Conservation (phyloP, 352 stramenopile genomes). For the Phytophthora capsici region DNA sequence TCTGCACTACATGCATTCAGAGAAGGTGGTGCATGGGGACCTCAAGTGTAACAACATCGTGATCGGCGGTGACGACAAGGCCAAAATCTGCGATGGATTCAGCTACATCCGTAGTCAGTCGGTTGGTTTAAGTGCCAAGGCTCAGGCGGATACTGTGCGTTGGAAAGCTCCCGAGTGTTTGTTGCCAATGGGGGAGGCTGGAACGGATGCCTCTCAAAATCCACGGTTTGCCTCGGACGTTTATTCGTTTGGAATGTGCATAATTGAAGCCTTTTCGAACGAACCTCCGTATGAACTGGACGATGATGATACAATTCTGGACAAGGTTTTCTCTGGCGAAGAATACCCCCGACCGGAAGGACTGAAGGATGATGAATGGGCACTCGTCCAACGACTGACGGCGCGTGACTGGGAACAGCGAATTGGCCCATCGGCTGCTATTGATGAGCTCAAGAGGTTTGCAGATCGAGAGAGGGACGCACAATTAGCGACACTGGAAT, state of each 20-base stretch:
- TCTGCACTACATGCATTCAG: too few species aligned
- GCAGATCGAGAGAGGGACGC: slow-evolving; percentile 25
- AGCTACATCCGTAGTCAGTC: slow-evolving; percentile 44
- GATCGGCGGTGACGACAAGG: slow-evolving; percentile 42
- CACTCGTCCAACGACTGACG: slow-evolving; percentile 14
- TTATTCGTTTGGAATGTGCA: slow-evolving; percentile 53
- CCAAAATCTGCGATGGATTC: slow-evolving; percentile 52
- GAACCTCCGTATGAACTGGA: slow-evolving; percentile 39
- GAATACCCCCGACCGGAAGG: slow-evolving; percentile 14
- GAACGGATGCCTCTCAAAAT: slow-evolving; percentile 5
- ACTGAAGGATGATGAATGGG: slow-evolving; percentile 28
- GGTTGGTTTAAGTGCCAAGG: slow-evolving; percentile 32
- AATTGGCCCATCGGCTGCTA: slow-evolving; percentile 4
- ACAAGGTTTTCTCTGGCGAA: slow-evolving; percentile 21
- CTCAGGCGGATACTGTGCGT: slow-evolving; percentile 41
- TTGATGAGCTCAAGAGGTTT: slow-evolving; percentile 17
- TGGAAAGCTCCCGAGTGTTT: slow-evolving; percentile 56
- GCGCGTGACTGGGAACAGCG: slow-evolving; percentile 15
- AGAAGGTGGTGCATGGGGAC: too few species aligned
- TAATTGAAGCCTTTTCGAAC: slow-evolving; percentile 46
- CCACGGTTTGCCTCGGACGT: slow-evolving; percentile 45
- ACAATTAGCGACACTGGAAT: slow-evolving; percentile 19
- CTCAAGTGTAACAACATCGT: too few species aligned
- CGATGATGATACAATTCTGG: slow-evolving; percentile 37
- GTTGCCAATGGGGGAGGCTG: slow-evolving; percentile 12